Percentiles rank a stretch among this genome's conserved stretches.
Conservation (phyloP, 345 rosid genomes). For the Acer campestre region DNA sequence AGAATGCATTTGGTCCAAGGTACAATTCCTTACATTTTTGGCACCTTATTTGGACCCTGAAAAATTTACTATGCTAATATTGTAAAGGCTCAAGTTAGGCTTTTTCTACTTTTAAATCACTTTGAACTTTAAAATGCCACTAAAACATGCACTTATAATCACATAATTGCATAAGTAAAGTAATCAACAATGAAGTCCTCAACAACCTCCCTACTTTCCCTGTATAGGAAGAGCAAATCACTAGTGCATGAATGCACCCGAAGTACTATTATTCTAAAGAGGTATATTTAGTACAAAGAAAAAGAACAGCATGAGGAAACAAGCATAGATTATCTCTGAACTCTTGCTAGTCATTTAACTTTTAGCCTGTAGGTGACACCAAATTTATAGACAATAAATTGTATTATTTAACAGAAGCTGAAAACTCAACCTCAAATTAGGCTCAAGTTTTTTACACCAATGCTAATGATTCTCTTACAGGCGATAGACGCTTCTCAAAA, state of each 20-base stretch:
- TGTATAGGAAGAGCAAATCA: background rate
- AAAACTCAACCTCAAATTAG: background rate
- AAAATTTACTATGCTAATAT: background rate
- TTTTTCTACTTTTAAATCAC: background rate
- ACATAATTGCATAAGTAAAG: background rate
- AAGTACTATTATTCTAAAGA: too few species aligned
- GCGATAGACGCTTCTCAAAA: constrained; percentile 92
- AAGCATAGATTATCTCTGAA: background rate
- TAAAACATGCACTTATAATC: background rate
- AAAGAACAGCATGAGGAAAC: background rate
- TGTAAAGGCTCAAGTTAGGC: background rate
- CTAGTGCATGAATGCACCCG: background rate
- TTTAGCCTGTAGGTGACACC: background rate
- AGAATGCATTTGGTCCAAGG: constrained; percentile 98
- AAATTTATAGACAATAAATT: background rate
- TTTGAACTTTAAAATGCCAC: constrained; percentile 2
- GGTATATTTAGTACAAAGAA: background rate
- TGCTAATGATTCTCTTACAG: constrained; percentile 41
- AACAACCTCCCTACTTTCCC: background rate
- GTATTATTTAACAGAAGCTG: background rate
- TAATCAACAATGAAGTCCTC: background rate
- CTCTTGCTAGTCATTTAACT: background rate
- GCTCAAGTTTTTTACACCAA: background rate
- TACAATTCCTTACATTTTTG: constrained; percentile 26
- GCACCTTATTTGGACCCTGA: constrained; percentile 8